These are phyloP conservation scores for Trametes villosa DNA, from an alignment of 768 basidiomycete genomes.

Conservation along the genomic window DNA sequence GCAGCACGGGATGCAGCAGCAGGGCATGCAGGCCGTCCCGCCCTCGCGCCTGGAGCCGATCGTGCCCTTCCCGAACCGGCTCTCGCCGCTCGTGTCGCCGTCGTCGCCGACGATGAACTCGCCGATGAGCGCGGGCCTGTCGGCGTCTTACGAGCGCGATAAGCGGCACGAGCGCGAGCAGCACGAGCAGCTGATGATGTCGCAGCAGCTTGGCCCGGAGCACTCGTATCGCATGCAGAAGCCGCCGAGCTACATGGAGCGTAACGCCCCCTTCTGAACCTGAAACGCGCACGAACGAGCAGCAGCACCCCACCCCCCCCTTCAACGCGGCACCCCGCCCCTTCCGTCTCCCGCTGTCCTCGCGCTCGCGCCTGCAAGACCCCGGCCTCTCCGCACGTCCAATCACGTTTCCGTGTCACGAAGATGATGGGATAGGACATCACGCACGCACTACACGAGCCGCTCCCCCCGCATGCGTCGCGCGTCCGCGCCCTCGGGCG, in stretches of 20 bases:
- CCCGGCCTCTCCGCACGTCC: not conserved
- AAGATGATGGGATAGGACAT: conserved; percentile 15
- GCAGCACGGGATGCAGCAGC: conserved; percentile 21
- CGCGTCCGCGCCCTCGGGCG: not conserved
- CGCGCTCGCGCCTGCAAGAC: conserved; percentile 3
- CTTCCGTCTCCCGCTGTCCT: not conserved
- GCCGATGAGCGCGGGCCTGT: conserved; percentile 30
- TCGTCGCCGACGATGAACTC: conserved; percentile 47
- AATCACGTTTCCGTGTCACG: conserved; percentile 12
- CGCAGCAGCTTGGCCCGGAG: conserved; percentile 17
- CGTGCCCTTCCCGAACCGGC: conserved; percentile 22
- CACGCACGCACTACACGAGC: conserved; percentile 11
- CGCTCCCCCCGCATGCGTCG: conserved; percentile 1
- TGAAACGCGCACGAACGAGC: conserved; percentile 5
- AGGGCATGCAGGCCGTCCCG: conserved; percentile 17
- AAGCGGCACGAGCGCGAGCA: conserved; percentile 47
- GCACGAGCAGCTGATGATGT: conserved; percentile 45
- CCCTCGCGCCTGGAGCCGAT: conserved; percentile 31
- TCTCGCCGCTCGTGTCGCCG: conserved; percentile 35
- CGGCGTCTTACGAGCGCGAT: conserved; percentile 49
- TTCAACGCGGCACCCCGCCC: not conserved
- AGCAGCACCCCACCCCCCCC: not conserved
- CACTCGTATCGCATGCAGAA: conserved; percentile 22
- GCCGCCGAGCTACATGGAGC: conserved; percentile 15
- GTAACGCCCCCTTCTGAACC: conserved; percentile 13